Conservation (phyloP, 2,329 filamentous ascomycete species). For the Cordyceps fumosorosea region DNA sequence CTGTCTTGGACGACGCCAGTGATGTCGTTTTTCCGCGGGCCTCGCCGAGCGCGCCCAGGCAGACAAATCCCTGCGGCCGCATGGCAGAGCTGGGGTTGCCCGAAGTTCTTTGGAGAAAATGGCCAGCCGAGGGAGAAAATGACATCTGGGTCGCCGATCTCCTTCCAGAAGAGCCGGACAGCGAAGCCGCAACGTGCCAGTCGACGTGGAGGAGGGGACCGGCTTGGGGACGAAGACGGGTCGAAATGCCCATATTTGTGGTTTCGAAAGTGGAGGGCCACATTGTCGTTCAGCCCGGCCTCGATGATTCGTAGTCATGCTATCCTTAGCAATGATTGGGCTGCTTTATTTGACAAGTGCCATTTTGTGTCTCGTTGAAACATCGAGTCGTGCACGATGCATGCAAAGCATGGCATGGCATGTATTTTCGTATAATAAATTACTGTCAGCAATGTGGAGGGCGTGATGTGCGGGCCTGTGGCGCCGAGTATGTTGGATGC, state of each 20-base stretch:
- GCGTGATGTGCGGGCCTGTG: neutral
- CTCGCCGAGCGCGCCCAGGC: neutral
- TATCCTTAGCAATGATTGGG: neutral
- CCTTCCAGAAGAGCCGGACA: neutral
- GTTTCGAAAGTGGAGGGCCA: neutral
- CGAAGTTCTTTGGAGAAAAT: neutral
- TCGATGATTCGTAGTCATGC: neutral
- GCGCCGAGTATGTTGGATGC: neutral
- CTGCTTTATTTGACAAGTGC: neutral
- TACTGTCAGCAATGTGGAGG: neutral
- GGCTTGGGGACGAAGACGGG: neutral
- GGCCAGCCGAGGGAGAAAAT: neutral
- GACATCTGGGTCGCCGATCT: neutral
- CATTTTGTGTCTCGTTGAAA: neutral
- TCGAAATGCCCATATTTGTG: neutral
- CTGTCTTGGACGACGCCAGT: neutral
- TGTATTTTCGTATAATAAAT: too few species aligned
- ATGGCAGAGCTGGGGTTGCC: neutral
- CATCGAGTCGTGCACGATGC: neutral
- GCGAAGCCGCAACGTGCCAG: slow-evolving; percentile 7
- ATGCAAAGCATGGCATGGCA: neutral
- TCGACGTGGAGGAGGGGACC: neutral
- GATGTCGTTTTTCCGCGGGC: neutral
- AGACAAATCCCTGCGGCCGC: neutral
- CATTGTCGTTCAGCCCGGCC: neutral